Conservation (phyloP, 208 protist genomes). For the Crithidia acanthocephali region DNA sequence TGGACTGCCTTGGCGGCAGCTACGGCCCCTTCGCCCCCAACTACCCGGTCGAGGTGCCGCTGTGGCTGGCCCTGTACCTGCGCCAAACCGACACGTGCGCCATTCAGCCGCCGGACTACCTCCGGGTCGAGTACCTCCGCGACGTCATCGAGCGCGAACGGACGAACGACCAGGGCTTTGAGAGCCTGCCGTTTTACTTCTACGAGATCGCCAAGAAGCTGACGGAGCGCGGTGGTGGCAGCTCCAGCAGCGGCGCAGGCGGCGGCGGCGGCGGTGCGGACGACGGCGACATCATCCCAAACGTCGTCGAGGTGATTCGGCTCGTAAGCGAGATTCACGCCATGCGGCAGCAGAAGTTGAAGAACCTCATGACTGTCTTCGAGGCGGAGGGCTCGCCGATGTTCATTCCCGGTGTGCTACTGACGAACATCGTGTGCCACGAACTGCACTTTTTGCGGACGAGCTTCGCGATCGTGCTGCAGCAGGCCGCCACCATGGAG, state of each 20-base stretch:
- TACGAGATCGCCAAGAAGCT: conserved; percentile 80
- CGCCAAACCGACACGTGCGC: conserved; percentile 84
- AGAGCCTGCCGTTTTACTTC: conserved; percentile 87
- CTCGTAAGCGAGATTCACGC: conserved; percentile 78
- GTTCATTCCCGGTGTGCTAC: conserved; percentile 83
- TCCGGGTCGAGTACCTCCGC: conserved; percentile 57
- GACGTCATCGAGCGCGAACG: conserved; percentile 67
- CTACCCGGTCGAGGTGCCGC: conserved; percentile 76
- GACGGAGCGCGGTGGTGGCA: conserved; percentile 39
- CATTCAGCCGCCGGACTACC: conserved; percentile 63
- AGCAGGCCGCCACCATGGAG: conserved; percentile 76
- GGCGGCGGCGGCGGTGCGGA: conserved; percentile 17
- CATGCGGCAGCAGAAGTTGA: conserved; percentile 79
- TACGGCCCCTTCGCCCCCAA: conserved; percentile 86
- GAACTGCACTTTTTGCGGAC: conserved; percentile 81
- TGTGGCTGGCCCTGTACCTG: conserved; percentile 88
- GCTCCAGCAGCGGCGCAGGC: background rate
- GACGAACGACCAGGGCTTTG: conserved; percentile 71
- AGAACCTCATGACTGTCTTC: conserved; percentile 81
- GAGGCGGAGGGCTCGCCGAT: conserved; percentile 75
- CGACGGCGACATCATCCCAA: conserved; percentile 59
- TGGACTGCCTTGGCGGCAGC: conserved; percentile 64
- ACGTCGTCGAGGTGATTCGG: conserved; percentile 71
- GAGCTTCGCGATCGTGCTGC: conserved; percentile 77
- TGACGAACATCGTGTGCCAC: conserved; percentile 86